phyloP scores from a whole-genome alignment of 768 basidiomycete species.

The Leccinum truebloodii region DNA sequence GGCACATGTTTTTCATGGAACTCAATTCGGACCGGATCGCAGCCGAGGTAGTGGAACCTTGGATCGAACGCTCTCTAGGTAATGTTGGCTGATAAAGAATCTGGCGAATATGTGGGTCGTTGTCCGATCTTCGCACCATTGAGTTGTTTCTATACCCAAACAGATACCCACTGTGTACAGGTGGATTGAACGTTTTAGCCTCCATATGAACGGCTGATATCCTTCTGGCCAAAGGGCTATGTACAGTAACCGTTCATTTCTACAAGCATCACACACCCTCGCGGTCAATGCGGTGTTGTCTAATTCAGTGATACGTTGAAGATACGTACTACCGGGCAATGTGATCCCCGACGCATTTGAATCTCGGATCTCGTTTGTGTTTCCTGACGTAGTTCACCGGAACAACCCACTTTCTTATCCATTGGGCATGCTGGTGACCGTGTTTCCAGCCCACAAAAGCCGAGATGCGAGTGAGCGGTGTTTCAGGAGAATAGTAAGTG shows the following conservation, averaged over 20 bases:
- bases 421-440: background rate
- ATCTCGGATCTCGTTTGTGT: background rate
- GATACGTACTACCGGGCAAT: background rate
- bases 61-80: conserved; percentile 34
- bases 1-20: conserved; percentile 60
- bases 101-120: background rate
- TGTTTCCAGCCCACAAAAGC: background rate
- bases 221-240: background rate
- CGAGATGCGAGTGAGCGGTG: background rate
- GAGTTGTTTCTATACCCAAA: background rate
- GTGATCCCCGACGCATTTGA: background rate
- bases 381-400: background rate
- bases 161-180: background rate
- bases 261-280: background rate
- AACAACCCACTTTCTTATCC: background rate
- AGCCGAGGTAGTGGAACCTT: conserved; percentile 40
- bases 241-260: background rate
- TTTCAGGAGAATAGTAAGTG: background rate
- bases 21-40: conserved; percentile 47
- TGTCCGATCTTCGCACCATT: background rate
- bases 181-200: background rate
- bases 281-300: background rate
- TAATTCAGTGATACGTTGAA: background rate
- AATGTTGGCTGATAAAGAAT: background rate
- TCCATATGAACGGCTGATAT: background rate